A percentile compares a stretch with the other conserved stretches of the same genome.
Conservation (phyloP, 2,329 filamentous ascomycete genomes). For the Gnomoniopsis sp. region DNA sequence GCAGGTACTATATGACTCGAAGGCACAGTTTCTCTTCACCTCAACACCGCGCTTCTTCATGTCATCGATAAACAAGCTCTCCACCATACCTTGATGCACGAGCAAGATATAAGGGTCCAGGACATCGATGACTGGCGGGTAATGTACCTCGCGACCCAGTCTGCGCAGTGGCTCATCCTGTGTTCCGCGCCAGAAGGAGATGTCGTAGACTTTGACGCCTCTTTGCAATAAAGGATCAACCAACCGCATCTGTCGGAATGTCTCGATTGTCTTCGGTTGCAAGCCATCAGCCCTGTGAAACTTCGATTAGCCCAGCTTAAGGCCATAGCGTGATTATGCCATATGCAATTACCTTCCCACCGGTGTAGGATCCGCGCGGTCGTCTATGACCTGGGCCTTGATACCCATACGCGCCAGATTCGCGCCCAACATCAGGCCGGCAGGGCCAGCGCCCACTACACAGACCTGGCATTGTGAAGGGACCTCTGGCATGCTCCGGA, state of each 20-base stretch:
- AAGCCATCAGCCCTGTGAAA: conserved; percentile 61
- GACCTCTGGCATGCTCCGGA: conserved; percentile 46
- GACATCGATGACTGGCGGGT: conserved; percentile 57
- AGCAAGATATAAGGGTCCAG: conserved; percentile 55
- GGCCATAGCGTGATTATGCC: background rate
- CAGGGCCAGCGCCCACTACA: conserved; percentile 47
- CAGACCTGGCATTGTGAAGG: conserved; percentile 45
- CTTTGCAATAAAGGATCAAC: conserved; percentile 64
- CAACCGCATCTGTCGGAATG: conserved; percentile 69
- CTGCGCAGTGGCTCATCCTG: conserved; percentile 49
- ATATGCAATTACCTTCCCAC: conserved; percentile 28
- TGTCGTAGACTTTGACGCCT: conserved; percentile 70
- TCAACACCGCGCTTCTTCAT: conserved; percentile 60
- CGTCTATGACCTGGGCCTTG: conserved; percentile 54
- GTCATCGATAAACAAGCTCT: conserved; percentile 67
- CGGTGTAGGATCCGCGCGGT: conserved; percentile 52
- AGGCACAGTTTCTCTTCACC: conserved; percentile 62
- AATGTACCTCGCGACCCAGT: conserved; percentile 59
- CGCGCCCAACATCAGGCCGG: conserved; percentile 47
- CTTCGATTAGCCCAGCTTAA: conserved; percentile 18
- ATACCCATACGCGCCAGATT: conserved; percentile 58
- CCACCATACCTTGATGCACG: conserved; percentile 73
- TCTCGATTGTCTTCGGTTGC: conserved; percentile 77
- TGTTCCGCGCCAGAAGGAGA: conserved; percentile 63
- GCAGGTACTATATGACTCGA: conserved; percentile 50